Base-by-base conservation (phyloP, 1,139 yeast species). In the Suhomyces maxii region DNA sequence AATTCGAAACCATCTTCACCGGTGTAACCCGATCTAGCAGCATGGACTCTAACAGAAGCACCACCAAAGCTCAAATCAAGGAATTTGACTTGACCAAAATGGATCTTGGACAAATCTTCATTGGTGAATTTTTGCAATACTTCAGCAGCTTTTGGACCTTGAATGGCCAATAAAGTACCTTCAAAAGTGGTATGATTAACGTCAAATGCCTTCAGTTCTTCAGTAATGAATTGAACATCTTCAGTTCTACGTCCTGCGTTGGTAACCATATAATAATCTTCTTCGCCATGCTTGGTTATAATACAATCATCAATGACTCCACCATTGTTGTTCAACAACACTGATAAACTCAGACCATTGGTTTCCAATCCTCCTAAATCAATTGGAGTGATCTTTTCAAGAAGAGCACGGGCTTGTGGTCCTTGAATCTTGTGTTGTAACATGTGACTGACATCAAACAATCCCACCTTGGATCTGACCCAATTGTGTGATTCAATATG, bases 1-100 rank as follows among this genome's bases (percentile, higher is more conserved):
- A 93, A 79, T 63, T 93, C 99, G 65, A 93, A 91, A 1, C 99
- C 99, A 64, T 93, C 99, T 68, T 93, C 99, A 30, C 99, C 99
- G 5, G 99, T 93, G 71, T 93, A 93, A 1, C 99, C 99, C 26
- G 96, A 89, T 67, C 99, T 84, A 8, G 97, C 89, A 31, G 89
- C 77, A 61, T 89, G 96, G 49, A 87, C 69, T 39, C 67, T 65
- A 32, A 41, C 37, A 30, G 39, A 39, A 25, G 45, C 46, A 4
- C 50, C 47, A 18, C 47, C 47, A 2, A 48, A 71, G 37, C 65
- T 58, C 42, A 89, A 64, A 39, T 72, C 73, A 41, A 86, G 71
- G 55, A 73, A 79, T 37, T 77, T 77, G 34, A 95, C 78, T 54
- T 81, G 77, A 43, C 98, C 98, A 61, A 93, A 93, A 55, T 79